Evolutionary conservation across 768 basidiomycete genomes (phyloP).

Genomic region (Tubosaeta sp.): DNA sequence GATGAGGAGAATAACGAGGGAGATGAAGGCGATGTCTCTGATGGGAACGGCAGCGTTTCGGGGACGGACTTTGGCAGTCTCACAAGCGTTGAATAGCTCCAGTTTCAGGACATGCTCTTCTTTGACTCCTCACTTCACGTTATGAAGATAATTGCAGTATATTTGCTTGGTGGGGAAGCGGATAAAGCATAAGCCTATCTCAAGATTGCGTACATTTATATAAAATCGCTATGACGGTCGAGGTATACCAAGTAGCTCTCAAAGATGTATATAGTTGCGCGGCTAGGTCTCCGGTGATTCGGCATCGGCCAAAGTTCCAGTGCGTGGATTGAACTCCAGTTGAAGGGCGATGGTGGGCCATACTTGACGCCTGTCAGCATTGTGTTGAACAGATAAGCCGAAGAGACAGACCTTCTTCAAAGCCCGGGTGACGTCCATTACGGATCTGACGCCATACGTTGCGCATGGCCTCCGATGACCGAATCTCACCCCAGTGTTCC

Average conservation of each 20-base stretch:
- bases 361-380: slow-evolving; percentile 36
- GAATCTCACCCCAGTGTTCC: slow-evolving; percentile 78
- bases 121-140: background rate
- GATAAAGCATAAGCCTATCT: background rate
- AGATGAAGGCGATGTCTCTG: slow-evolving; percentile 31
- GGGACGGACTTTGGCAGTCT: slow-evolving; percentile 45
- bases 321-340: slow-evolving; percentile 53
- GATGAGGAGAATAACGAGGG: slow-evolving; percentile 6
- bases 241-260: no score
- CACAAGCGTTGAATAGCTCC: slow-evolving; percentile 45
- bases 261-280: background rate
- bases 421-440: slow-evolving; percentile 78
- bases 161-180: background rate
- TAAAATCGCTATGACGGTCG: slow-evolving; percentile 4
- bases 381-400: background rate
- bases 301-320: slow-evolving; percentile 21
- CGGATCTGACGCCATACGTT: slow-evolving; percentile 84
- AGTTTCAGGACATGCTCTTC: no score
- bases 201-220: slow-evolving; percentile 2
- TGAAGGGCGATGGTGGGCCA: slow-evolving; percentile 66
- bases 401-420: slow-evolving; percentile 65
- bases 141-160: background rate
- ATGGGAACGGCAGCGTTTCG: slow-evolving; percentile 37
- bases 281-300: slow-evolving; percentile 16
- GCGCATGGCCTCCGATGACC: slow-evolving; percentile 77